Conservation (phyloP, 1,284 basidiomycete genomes). For the Ustanciosporium gigantosporum region DNA sequence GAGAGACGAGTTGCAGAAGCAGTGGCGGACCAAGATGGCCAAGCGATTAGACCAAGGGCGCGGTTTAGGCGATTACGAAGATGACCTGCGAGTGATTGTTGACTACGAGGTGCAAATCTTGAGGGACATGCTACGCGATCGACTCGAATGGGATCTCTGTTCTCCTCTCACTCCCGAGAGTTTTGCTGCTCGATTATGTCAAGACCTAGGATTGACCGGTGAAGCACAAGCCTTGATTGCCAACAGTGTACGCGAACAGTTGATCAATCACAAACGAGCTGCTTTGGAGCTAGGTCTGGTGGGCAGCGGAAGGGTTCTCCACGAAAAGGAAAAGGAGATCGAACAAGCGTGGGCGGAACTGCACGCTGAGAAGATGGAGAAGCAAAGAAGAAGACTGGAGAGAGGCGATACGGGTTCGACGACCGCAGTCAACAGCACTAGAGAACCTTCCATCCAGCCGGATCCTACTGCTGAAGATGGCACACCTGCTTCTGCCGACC, state of each 20-base stretch:
- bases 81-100: slow-evolving; percentile 55
- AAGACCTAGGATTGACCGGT: slow-evolving; percentile 83
- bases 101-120: slow-evolving; percentile 93
- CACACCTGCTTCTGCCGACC: background rate
- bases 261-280: slow-evolving; percentile 88
- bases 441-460: slow-evolving; percentile 22
- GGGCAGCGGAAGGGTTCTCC: slow-evolving; percentile 61
- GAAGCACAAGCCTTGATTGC: slow-evolving; percentile 86
- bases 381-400: slow-evolving; percentile 20
- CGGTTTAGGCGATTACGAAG: slow-evolving; percentile 47
- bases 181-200: slow-evolving; percentile 79
- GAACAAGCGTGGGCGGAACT: slow-evolving; percentile 27
- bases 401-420: slow-evolving; percentile 3
- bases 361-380: slow-evolving; percentile 62
- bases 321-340: slow-evolving; percentile 44
- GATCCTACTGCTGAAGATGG: background rate
- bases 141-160: slow-evolving; percentile 96
- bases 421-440: slow-evolving; percentile 4
- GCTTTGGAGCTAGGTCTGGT: slow-evolving; percentile 89
- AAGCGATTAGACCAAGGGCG: slow-evolving; percentile 14
- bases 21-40: slow-evolving; percentile 29
- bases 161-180: slow-evolving; percentile 86
- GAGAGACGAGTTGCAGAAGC: slow-evolving; percentile 6
- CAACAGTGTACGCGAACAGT: slow-evolving; percentile 90
- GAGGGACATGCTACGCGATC: slow-evolving; percentile 84